Conservation (phyloP, 805 yeast genomes). For the Sugiyamaella lignohabitans region DNA sequence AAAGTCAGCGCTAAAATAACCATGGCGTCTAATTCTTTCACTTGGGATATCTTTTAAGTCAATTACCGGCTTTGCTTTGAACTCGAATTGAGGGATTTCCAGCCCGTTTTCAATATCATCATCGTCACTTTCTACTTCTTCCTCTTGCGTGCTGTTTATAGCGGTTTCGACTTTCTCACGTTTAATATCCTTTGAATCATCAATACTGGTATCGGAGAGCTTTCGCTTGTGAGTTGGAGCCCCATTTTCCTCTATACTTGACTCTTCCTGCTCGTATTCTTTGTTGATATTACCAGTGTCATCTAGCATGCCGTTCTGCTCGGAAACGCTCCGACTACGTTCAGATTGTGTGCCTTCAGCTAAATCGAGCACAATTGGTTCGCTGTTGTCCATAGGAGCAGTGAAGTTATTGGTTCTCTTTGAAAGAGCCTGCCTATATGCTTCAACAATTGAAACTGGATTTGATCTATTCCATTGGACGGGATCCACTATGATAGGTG, state of each 20-base stretch:
- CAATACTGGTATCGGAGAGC: conserved; percentile 1
- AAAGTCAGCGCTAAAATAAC: conserved; percentile 31
- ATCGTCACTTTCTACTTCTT: neutral
- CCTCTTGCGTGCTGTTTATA: neutral
- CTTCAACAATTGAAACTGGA: conserved; percentile 24
- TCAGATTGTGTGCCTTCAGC: neutral
- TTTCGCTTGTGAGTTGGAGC: neutral
- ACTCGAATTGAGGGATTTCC: conserved; percentile 13
- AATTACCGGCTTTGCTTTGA: conserved; percentile 15
- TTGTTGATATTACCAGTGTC: neutral
- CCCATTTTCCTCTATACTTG: neutral
- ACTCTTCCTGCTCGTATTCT: neutral
- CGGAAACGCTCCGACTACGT: neutral
- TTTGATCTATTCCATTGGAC: conserved; percentile 21
- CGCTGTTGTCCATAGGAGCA: neutral
- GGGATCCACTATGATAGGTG: neutral
- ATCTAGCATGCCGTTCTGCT: too few species aligned
- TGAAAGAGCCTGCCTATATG: conserved; percentile 26
- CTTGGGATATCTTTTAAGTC: conserved; percentile 23
- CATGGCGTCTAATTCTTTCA: conserved; percentile 28
- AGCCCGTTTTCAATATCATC: conserved; percentile 11
- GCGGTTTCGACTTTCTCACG: neutral
- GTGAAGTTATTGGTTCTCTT: conserved; percentile 13
- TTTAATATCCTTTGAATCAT: neutral
- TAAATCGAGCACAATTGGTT: neutral